A percentile compares a stretch with the other conserved stretches of the same genome.
phyloP scores from a whole-genome alignment of 2,329 filamentous ascomycete species.

The Macrophomina pseudophaseolina region DNA sequence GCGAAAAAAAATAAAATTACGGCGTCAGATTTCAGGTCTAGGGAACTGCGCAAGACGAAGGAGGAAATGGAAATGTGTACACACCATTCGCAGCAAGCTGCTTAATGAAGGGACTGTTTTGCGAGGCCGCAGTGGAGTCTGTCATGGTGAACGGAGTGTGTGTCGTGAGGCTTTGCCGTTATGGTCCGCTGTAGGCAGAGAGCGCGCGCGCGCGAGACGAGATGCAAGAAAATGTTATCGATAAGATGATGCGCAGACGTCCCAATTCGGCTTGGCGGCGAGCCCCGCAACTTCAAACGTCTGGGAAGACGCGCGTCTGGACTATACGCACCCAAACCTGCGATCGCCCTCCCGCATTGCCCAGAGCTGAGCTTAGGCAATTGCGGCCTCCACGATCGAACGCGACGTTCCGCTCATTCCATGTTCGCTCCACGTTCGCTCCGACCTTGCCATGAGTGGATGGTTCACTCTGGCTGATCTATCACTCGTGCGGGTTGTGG shows the following conservation, averaged over 20 bases:
- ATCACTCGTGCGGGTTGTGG: too few species aligned
- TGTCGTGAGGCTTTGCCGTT: neutral
- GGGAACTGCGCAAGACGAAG: too few species aligned
- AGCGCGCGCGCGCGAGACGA: neutral
- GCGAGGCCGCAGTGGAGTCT: slow-evolving; percentile 2
- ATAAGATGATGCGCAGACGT: neutral
- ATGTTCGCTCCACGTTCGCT: too few species aligned
- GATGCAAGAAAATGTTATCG: slow-evolving; percentile 4
- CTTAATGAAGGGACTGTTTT: slow-evolving; percentile 24
- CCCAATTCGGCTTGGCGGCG: neutral
- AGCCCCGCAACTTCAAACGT: neutral
- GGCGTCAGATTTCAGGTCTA: neutral
- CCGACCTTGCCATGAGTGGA: too few species aligned
- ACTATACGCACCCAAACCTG: too few species aligned
- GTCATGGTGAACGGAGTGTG: slow-evolving; percentile 4
- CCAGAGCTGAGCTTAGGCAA: neutral
- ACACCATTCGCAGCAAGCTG: slow-evolving; percentile 26
- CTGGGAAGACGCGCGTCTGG: neutral
- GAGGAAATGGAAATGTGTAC: neutral
- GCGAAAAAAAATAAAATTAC: neutral
- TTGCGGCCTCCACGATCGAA: neutral
- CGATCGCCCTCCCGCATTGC: neutral
- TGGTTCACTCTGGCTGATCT: too few species aligned
- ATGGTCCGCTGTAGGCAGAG: neutral
- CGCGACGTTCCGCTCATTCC: too few species aligned